These are phyloP conservation scores for Coriolopsis trogii DNA, from an alignment of 1,284 basidiomycete species.

Conservation along the genomic window DNA sequence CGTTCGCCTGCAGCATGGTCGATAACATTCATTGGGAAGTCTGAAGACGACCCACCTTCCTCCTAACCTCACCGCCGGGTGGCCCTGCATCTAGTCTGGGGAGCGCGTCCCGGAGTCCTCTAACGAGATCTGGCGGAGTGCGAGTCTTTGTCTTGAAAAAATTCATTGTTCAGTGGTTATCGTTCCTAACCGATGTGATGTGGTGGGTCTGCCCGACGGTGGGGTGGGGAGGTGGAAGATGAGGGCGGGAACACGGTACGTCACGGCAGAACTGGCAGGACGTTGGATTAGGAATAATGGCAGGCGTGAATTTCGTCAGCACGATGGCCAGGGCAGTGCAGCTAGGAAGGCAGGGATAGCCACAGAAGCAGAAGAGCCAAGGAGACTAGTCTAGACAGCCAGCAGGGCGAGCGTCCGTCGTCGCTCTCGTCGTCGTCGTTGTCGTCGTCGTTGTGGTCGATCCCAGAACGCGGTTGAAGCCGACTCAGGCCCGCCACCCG, in stretches of 20 bases:
- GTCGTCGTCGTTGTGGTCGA: conserved; percentile 19
- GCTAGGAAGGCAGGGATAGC: background rate
- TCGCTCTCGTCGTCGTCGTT: conserved; percentile 7
- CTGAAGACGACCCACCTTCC: conserved; percentile 61
- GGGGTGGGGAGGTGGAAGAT: conserved; percentile 6
- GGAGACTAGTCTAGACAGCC: conserved; percentile 1
- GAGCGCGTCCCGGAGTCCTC: conserved; percentile 78
- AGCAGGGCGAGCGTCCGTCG: conserved; percentile 6
- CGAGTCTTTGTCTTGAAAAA: conserved; percentile 92
- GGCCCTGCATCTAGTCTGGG: conserved; percentile 74
- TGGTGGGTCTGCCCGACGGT: conserved; percentile 1
- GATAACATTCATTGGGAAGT: conserved; percentile 1
- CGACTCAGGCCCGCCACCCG: conserved; percentile 7
- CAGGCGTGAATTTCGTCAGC: conserved; percentile 18
- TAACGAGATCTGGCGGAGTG: conserved; percentile 84
- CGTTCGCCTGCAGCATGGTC: conserved; percentile 63
- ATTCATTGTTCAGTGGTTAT: conserved; percentile 62
- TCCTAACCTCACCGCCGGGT: conserved; percentile 73
- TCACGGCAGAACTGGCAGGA: conserved; percentile 27
- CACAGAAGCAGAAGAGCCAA: background rate
- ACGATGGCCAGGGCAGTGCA: conserved; percentile 11
- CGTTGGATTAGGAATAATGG: conserved; percentile 25
- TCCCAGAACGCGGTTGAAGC: conserved; percentile 4
- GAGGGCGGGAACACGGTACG: conserved; percentile 20
- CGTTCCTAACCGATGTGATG: background rate